Conservation (phyloP, 306 rosid species). For the Amphicarpaea edgeworthii region DNA sequence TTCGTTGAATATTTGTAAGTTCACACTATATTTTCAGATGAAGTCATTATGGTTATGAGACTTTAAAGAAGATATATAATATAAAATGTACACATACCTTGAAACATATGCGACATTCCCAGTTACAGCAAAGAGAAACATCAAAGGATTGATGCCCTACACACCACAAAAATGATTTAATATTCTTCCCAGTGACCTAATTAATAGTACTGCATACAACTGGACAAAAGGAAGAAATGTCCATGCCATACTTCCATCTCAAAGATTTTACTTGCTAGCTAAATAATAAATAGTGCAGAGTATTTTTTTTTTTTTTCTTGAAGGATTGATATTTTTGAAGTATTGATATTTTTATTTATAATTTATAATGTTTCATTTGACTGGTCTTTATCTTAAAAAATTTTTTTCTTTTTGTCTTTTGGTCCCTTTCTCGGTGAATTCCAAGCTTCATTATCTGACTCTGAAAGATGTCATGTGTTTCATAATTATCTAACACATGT, state of each 20-base stretch:
- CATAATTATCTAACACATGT: no score
- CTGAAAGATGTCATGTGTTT: no score
- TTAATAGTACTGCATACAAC: not conserved
- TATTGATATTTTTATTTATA: no score
- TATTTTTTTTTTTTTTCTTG: no score
- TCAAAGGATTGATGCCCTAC: constrained; percentile 83
- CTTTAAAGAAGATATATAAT: not conserved
- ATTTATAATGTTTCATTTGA: no score
- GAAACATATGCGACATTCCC: constrained; percentile 77
- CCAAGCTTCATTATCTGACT: no score
- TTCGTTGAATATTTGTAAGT: constrained; percentile 22
- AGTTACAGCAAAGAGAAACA: constrained; percentile 80
- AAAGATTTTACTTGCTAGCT: constrained; percentile 3
- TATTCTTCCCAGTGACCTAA: not conserved
- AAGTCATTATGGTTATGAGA: not conserved
- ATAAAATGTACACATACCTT: constrained; percentile 54
- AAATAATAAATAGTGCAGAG: constrained; percentile 15
- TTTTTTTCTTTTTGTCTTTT: no score
- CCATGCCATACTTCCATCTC: constrained; percentile 18
- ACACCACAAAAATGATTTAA: constrained; percentile 36
- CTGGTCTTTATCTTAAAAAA: no score
- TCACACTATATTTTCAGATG: constrained; percentile 10
- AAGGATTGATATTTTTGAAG: no score
- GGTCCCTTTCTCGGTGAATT: no score
- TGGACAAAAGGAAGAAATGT: constrained; percentile 3